Conservation (phyloP, 2,329 filamentous ascomycete genomes). For the Microascus cirrosus region DNA sequence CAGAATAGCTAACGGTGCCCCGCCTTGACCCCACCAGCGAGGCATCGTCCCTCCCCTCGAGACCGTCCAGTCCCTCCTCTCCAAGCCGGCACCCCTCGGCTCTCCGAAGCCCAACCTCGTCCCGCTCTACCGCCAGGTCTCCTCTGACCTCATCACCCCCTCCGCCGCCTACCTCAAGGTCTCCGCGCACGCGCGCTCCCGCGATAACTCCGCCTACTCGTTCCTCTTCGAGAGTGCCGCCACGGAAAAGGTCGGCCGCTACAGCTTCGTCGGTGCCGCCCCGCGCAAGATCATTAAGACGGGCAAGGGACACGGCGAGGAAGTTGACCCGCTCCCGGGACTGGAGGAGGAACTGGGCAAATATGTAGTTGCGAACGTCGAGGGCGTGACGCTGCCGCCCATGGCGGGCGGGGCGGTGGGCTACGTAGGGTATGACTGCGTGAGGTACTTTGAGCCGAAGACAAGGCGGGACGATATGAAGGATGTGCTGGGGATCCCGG, state of each 20-base stretch:
- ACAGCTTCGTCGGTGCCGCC: conserved; percentile 87
- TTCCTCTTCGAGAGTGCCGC: conserved; percentile 95
- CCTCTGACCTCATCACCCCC: conserved; percentile 87
- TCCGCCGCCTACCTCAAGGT: conserved; percentile 94
- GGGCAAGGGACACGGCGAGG: conserved; percentile 75
- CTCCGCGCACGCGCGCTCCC: conserved; percentile 50
- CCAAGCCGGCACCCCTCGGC: conserved; percentile 13
- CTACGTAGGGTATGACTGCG: conserved; percentile 95
- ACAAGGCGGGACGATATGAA: conserved; percentile 72
- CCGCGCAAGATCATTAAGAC: conserved; percentile 73
- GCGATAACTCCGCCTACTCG: conserved; percentile 58
- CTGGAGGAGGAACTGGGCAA: conserved; percentile 73
- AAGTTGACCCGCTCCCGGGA: conserved; percentile 70
- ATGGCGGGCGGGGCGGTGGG: conserved; percentile 89
- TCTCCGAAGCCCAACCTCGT: conserved; percentile 53
- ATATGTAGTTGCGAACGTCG: conserved; percentile 71
- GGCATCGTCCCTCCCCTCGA: conserved; percentile 33
- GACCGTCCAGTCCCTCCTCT: conserved; percentile 30
- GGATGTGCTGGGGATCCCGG: conserved; percentile 79
- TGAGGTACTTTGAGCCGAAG: conserved; percentile 95
- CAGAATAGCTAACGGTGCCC: neutral
- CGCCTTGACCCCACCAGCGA: conserved; percentile 16
- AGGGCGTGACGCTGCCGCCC: conserved; percentile 71
- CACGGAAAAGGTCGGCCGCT: conserved; percentile 85
- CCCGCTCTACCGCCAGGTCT: conserved; percentile 72